Evolutionary conservation across 169 alveolate species (phyloP).

Genomic region (Eimeria praecox): DNA sequence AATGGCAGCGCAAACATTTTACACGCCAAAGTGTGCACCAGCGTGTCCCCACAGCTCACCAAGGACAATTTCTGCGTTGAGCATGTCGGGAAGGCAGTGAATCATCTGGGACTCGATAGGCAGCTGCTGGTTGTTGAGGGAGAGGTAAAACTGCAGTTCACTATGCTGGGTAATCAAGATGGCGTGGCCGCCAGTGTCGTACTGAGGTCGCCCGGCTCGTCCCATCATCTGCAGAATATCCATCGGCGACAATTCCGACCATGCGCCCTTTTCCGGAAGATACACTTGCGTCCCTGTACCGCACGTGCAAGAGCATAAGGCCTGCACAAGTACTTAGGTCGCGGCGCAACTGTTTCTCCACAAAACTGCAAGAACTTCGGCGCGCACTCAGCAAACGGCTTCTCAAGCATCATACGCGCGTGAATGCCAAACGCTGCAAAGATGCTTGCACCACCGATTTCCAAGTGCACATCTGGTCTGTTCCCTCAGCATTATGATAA

Average conservation of each 20-base stretch:
- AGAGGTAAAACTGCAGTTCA: constrained; percentile 97
- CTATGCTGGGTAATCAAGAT: constrained; percentile 97
- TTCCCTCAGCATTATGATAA: neutral
- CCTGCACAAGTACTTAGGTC: neutral
- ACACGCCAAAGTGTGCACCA: neutral
- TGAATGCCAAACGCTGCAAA: neutral
- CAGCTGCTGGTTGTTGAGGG: constrained; percentile 97
- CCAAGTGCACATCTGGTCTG: neutral
- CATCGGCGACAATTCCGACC: constrained; percentile 98
- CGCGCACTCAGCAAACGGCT: neutral
- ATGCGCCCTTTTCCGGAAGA: constrained; percentile 98
- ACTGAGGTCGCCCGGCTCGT: constrained; percentile 99
- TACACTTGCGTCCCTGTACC: constrained; percentile 92
- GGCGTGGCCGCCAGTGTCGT: constrained; percentile 99
- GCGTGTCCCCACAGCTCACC: constrained; percentile 60
- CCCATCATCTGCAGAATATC: constrained; percentile 99
- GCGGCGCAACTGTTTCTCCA: too few relatives aligned
- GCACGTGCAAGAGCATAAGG: neutral
- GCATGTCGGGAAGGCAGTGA: constrained; percentile 95
- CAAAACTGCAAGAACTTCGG: neutral
- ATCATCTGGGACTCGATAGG: constrained; percentile 98
- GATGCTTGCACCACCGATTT: neutral
- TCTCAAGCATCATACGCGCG: neutral
- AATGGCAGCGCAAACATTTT: neutral
- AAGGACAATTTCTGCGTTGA: constrained; percentile 98